Evolutionary conservation across 2,329 filamentous ascomycete species (phyloP).

Genomic region (Xylariaceae sp.): DNA sequence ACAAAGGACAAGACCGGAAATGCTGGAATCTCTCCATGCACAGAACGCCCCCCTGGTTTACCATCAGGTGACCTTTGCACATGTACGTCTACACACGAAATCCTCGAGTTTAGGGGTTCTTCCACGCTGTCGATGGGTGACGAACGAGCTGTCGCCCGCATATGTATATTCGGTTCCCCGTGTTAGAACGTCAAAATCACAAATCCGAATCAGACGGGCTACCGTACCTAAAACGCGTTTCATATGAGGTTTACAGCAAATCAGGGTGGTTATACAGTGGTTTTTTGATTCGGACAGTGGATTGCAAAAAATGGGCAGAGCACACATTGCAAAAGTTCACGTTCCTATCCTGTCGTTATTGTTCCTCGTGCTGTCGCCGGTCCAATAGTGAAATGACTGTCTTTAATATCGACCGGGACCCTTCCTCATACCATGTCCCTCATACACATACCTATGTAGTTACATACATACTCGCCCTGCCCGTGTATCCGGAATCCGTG

Average conservation of each 20-base stretch:
- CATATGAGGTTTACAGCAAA: background rate
- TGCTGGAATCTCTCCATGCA: conserved; percentile 19
- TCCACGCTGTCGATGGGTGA: conserved; percentile 1
- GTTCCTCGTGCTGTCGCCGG: too few relatives aligned
- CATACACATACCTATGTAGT: too few relatives aligned
- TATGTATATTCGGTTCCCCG: conserved; percentile 6
- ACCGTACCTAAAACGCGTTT: background rate
- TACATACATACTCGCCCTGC: too few relatives aligned
- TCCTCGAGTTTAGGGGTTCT: conserved; percentile 1
- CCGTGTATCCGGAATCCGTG: too few relatives aligned
- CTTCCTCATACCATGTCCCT: too few relatives aligned
- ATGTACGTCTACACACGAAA: conserved; percentile 20
- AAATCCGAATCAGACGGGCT: background rate
- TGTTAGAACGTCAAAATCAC: conserved; percentile 3
- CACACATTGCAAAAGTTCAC: too few relatives aligned
- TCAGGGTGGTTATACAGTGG: background rate
- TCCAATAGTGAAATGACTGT: too few relatives aligned
- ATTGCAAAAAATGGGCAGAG: background rate
- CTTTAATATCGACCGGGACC: too few relatives aligned
- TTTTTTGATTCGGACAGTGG: background rate
- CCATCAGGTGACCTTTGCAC: conserved; percentile 26
- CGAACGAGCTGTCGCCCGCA: background rate
- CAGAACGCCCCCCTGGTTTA: conserved; percentile 21
- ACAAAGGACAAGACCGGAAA: conserved; percentile 21
- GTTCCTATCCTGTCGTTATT: too few relatives aligned